A percentile compares a stretch with the other conserved stretches of the same genome.
These are phyloP conservation scores for Ganoderma lucidum DNA, from an alignment of 1,284 basidiomycete genomes.

Conservation along the genomic window DNA sequence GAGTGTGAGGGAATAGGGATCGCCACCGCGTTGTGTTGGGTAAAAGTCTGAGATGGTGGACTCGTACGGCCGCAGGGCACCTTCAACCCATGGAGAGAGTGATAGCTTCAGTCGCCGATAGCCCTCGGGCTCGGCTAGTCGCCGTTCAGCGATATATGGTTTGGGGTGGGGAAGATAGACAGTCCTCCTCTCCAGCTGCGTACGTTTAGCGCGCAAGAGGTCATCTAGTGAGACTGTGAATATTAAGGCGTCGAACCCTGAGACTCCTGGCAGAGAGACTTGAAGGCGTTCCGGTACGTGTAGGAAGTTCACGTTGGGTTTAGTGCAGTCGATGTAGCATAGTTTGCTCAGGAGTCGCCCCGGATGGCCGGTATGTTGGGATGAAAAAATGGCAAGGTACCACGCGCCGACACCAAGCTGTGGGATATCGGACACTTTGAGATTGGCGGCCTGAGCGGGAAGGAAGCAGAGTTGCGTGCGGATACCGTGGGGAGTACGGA, in stretches of 20 bases:
- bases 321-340: not conserved
- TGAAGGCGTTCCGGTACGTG: slow-evolving; percentile 1
- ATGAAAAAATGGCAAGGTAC: not conserved
- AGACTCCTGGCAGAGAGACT: not conserved
- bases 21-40: not conserved
- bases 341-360: not conserved
- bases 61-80: not conserved
- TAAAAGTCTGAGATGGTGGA: not conserved
- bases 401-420: not conserved
- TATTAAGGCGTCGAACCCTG: not conserved
- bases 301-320: slow-evolving; percentile 1
- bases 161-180: not conserved
- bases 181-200: not conserved
- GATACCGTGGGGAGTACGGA: not conserved
- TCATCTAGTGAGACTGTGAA: not conserved
- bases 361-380: not conserved
- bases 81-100: not conserved
- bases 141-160: not conserved
- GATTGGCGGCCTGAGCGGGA: not conserved
- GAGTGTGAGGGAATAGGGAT: not conserved
- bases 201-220: not conserved
- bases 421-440: not conserved
- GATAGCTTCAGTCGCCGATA: not conserved
- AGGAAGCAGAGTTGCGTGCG: not conserved
- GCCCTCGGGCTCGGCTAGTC: not conserved